These are phyloP conservation scores for Favolaschia claudopus DNA, from an alignment of 768 basidiomycete genomes.

Conservation along the genomic window DNA sequence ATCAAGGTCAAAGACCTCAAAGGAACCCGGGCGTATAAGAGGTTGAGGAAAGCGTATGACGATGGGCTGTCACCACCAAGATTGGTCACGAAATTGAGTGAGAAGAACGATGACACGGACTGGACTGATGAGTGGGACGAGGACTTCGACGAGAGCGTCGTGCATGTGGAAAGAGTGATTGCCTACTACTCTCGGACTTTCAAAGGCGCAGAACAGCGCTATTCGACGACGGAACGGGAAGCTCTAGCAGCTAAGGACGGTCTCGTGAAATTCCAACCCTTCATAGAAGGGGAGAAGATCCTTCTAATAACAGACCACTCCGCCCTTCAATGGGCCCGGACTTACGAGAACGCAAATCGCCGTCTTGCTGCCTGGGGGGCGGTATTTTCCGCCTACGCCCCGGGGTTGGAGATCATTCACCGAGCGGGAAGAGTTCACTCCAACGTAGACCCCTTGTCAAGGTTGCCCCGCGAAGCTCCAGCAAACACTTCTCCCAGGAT, in stretches of 20 bases:
- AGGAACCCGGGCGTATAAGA: constrained; percentile 10
- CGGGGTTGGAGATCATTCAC: constrained; percentile 4
- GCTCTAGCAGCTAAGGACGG: constrained; percentile 36
- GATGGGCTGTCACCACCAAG: background rate
- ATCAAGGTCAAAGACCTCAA: constrained; percentile 12
- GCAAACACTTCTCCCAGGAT: background rate
- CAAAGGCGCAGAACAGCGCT: constrained; percentile 32
- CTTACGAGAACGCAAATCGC: constrained; percentile 7
- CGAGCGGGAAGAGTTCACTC: constrained; percentile 4
- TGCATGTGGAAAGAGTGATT: constrained; percentile 26
- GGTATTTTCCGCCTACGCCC: constrained; percentile 25
- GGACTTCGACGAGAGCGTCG: background rate
- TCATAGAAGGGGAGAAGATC: constrained; percentile 37
- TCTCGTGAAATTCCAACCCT: constrained; percentile 36
- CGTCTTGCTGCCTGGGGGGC: constrained; percentile 33
- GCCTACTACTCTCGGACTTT: constrained; percentile 29
- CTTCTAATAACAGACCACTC: constrained; percentile 15
- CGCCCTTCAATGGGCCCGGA: constrained; percentile 7
- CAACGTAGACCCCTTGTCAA: constrained; percentile 9
- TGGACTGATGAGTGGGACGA: background rate
- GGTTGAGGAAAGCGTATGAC: constrained; percentile 14
- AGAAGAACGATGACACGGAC: background rate
- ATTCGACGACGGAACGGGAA: constrained; percentile 37
- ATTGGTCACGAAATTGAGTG: background rate
- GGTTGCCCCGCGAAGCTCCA: background rate